Conservation (phyloP, 805 yeast genomes). For the Pichia phayaonensis region DNA sequence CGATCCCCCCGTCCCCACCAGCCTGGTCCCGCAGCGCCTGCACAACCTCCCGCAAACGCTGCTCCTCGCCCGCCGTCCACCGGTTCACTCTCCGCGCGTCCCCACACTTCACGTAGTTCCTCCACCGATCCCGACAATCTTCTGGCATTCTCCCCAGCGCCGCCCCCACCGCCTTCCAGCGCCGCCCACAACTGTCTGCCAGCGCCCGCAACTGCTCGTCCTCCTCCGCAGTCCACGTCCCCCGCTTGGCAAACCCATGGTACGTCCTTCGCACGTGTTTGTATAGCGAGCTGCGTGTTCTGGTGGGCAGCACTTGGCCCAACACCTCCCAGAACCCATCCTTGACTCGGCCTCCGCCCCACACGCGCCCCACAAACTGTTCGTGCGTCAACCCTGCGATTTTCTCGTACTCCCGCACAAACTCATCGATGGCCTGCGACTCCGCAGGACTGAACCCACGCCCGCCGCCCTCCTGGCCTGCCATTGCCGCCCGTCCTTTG, state of each 20-base stretch:
- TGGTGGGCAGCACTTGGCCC: constrained; percentile 69
- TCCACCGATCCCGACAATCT: constrained; percentile 94
- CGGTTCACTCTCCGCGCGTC: constrained; percentile 63
- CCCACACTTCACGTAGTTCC: constrained; percentile 93
- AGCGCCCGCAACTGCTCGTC: constrained; percentile 59
- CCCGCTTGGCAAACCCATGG: constrained; percentile 81
- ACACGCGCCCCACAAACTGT: constrained; percentile 74
- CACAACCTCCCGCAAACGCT: constrained; percentile 82
- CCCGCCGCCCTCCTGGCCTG: background rate
- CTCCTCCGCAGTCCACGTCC: constrained; percentile 83
- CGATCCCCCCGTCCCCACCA: constrained; percentile 43
- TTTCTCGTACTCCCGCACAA: constrained; percentile 60
- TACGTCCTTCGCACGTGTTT: constrained; percentile 88
- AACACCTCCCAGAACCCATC: constrained; percentile 87
- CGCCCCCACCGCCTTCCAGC: constrained; percentile 83
- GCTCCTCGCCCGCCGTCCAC: constrained; percentile 83
- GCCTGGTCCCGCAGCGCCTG: constrained; percentile 85
- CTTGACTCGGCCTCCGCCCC: constrained; percentile 79
- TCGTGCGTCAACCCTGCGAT: constrained; percentile 55
- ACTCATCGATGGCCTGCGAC: constrained; percentile 60
- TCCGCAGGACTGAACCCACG: constrained; percentile 54
- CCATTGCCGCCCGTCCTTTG: constrained; percentile 28
- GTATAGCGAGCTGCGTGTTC: constrained; percentile 85
- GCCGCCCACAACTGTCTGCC: constrained; percentile 63
- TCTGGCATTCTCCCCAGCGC: constrained; percentile 91